A percentile compares a stretch with the other conserved stretches of the same genome.
phyloP scores from a whole-genome alignment of 352 stramenopile genomes.

The Phytophthora sojae region DNA sequence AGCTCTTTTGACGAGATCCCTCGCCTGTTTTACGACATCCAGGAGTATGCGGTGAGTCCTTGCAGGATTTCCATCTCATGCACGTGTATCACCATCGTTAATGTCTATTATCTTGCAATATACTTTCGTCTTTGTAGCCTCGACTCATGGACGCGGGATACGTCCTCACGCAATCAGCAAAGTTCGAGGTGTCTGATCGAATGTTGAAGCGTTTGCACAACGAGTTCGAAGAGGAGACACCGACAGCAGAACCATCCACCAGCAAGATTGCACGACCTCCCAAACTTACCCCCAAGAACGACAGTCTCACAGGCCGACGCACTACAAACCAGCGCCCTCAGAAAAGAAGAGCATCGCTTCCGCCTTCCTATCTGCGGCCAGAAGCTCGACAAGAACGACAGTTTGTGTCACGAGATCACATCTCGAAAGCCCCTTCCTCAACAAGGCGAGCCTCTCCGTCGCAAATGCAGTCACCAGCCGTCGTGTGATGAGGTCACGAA shows the following conservation, averaged over 20 bases:
- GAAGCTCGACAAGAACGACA: slow-evolving; percentile 8
- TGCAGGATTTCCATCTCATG: background rate
- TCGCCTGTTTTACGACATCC: slow-evolving; percentile 79
- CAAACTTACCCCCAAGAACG: background rate
- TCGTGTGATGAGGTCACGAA: slow-evolving; percentile 7
- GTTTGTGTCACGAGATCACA: background rate
- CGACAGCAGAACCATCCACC: slow-evolving; percentile 3
- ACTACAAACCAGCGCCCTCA: slow-evolving; percentile 13
- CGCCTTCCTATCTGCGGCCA: slow-evolving; percentile 9
- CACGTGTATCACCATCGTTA: background rate
- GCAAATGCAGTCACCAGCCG: slow-evolving; percentile 7
- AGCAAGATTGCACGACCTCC: slow-evolving; percentile 12
- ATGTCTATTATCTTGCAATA: background rate
- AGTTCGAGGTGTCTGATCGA: slow-evolving; percentile 54
- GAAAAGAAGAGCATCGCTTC: slow-evolving; percentile 20
- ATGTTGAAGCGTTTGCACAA: slow-evolving; percentile 40
- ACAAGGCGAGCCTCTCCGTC: slow-evolving; percentile 32
- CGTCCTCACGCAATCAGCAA: slow-evolving; percentile 31
- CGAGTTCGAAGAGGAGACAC: slow-evolving; percentile 38
- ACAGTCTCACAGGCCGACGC: slow-evolving; percentile 8
- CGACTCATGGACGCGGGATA: slow-evolving; percentile 31
- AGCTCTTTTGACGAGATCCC: slow-evolving; percentile 78
- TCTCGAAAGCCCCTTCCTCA: slow-evolving; percentile 28
- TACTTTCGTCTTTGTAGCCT: slow-evolving; percentile 29
- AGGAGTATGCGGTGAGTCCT: slow-evolving; percentile 62